phyloP scores from a whole-genome alignment of 2,329 filamentous ascomycete species.

The Colletotrichum viniferum region DNA sequence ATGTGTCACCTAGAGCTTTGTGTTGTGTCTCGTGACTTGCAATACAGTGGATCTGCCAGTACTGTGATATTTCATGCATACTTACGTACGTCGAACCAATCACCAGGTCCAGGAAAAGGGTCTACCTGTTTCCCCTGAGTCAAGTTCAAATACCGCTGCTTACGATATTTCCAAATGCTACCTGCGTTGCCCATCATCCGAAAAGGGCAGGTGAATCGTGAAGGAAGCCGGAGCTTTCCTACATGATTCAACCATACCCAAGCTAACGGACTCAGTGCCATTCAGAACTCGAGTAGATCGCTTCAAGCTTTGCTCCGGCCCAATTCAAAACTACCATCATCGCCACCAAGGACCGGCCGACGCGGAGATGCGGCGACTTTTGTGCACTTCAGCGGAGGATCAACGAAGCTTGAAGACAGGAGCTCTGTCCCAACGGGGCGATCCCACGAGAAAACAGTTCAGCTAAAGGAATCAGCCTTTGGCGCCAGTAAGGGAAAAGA shows the following conservation, averaged over 20 bases:
- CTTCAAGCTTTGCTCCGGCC: background rate
- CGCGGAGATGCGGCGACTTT: background rate
- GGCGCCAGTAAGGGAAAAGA: background rate
- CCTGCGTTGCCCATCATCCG: background rate
- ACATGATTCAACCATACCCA: background rate
- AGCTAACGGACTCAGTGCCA: background rate
- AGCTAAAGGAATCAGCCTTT: background rate
- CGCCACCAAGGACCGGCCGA: background rate
- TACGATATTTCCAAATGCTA: rapidly evolving
- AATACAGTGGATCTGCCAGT: background rate
- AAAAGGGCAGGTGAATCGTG: background rate
- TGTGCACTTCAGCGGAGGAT: background rate
- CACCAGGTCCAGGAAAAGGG: background rate
- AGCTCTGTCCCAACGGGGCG: background rate
- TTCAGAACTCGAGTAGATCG: rapidly evolving
- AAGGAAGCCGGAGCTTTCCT: background rate
- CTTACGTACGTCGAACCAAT: background rate
- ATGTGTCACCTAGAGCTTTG: background rate
- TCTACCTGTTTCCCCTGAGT: background rate
- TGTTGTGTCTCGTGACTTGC: background rate
- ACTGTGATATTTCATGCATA: background rate
- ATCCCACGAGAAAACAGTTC: background rate
- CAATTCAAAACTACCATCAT: background rate
- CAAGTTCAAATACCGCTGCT: background rate
- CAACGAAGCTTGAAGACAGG: background rate